Conservation (phyloP, 2,329 filamentous ascomycete species). For the Fusarium pilosicola region DNA sequence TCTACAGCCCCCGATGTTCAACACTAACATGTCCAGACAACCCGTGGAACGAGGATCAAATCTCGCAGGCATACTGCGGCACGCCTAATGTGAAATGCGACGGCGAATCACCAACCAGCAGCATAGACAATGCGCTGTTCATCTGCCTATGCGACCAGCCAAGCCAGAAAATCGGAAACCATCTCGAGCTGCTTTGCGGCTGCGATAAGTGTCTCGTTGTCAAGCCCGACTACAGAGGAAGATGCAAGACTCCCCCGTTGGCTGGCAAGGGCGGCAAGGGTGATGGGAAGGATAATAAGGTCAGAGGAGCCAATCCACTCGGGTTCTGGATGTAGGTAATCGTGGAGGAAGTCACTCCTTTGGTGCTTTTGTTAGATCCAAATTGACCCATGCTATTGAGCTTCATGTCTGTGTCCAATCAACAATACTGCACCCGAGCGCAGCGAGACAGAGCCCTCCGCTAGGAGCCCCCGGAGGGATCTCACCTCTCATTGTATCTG, state of each 20-base stretch:
- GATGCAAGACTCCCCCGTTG: slow-evolving; percentile 52
- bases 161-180: slow-evolving; percentile 47
- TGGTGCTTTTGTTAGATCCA: neutral
- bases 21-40: slow-evolving; percentile 39
- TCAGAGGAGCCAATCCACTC: slow-evolving; percentile 10
- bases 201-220: slow-evolving; percentile 54
- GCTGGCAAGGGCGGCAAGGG: slow-evolving; percentile 22
- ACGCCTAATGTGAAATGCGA: slow-evolving; percentile 50
- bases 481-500: neutral
- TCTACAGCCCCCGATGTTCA: neutral
- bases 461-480: neutral
- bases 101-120: slow-evolving; percentile 44
- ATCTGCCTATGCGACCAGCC: slow-evolving; percentile 52
- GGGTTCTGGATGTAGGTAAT: slow-evolving; percentile 26
- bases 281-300: neutral
- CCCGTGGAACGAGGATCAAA: slow-evolving; percentile 48
- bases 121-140: slow-evolving; percentile 49
- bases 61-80: slow-evolving; percentile 51
- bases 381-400: slow-evolving; percentile 4
- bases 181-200: slow-evolving; percentile 52
- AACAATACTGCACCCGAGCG: neutral
- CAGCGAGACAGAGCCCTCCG: neutral
- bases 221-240: slow-evolving; percentile 52
- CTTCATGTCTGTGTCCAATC: neutral
- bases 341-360: slow-evolving; percentile 11